These are phyloP conservation scores for Saturnispora bothae DNA, from an alignment of 805 yeast genomes.

Conservation along the genomic window DNA sequence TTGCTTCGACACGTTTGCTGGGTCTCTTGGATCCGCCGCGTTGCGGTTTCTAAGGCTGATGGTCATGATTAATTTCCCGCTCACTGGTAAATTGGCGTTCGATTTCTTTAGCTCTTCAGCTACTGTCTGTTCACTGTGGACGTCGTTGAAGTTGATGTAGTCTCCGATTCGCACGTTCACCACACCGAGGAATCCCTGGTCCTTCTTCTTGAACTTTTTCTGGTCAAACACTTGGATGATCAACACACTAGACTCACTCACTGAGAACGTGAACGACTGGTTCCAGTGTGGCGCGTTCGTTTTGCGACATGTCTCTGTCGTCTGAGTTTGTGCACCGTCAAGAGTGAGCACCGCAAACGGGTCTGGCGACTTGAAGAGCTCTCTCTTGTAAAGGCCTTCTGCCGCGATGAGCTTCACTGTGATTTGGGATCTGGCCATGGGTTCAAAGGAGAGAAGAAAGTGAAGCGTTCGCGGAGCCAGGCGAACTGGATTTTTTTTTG, in stretches of 20 bases:
- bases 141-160: constrained; percentile 54
- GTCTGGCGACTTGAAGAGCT: constrained; percentile 91
- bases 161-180: constrained; percentile 87
- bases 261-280: constrained; percentile 73
- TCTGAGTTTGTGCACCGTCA: constrained; percentile 94
- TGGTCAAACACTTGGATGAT: constrained; percentile 95
- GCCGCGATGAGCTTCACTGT: constrained; percentile 84
- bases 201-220: constrained; percentile 94
- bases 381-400: constrained; percentile 90
- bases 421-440: constrained; percentile 33
- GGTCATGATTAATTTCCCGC: constrained; percentile 80
- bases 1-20: constrained; percentile 17
- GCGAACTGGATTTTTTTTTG: no score
- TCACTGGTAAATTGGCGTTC: constrained; percentile 85
- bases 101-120: constrained; percentile 88
- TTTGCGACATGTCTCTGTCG: constrained; percentile 87
- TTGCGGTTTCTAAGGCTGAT: constrained; percentile 37
- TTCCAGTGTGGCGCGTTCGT: constrained; percentile 98
- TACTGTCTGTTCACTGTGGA: constrained; percentile 64
- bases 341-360: constrained; percentile 96
- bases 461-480: no score
- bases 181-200: constrained; percentile 96
- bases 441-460: neutral
- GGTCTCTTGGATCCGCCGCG: constrained; percentile 22
- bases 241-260: constrained; percentile 69